Conservation (phyloP, 768 basidiomycete genomes). For the Gymnopilus junonius region DNA sequence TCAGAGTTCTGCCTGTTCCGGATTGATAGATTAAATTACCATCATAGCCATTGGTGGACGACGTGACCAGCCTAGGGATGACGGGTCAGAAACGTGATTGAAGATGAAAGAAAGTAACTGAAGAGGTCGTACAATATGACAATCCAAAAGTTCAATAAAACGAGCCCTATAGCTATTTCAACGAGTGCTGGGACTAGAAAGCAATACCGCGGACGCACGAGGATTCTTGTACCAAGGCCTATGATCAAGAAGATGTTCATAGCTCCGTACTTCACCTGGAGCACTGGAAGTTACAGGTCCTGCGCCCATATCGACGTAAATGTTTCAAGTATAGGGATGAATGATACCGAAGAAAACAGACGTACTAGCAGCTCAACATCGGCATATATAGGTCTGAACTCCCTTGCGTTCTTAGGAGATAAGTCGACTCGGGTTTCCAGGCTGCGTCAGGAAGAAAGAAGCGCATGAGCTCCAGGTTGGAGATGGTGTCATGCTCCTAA, state of each 20-base stretch:
- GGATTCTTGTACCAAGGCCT: slow-evolving; percentile 64
- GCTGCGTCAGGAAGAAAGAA: neutral
- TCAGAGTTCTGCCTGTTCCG: neutral
- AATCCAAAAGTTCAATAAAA: slow-evolving; percentile 61
- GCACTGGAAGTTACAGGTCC: neutral
- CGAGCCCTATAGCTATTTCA: slow-evolving; percentile 37
- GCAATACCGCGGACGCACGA: slow-evolving; percentile 32
- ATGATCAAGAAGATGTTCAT: slow-evolving; percentile 15
- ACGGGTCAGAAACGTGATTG: slow-evolving; percentile 19
- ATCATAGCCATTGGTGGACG: slow-evolving; percentile 66
- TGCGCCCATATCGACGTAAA: slow-evolving; percentile 1
- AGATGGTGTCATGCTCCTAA: neutral
- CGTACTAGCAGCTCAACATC: neutral
- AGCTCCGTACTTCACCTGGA: slow-evolving; percentile 14
- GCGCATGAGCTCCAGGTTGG: slow-evolving; percentile 1
- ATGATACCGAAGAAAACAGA: neutral
- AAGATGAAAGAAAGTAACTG: slow-evolving; percentile 3
- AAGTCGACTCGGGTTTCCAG: neutral
- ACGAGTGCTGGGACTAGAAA: neutral
- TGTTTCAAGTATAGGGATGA: neutral
- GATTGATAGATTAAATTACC: slow-evolving; percentile 19
- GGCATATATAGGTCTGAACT: neutral
- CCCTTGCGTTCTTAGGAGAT: neutral
- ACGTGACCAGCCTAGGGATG: slow-evolving; percentile 53
- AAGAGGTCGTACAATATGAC: slow-evolving; percentile 49